Evolutionary conservation across 2,329 filamentous ascomycete genomes (phyloP).

Genomic region (Pseudocercospora fijiensis): DNA sequence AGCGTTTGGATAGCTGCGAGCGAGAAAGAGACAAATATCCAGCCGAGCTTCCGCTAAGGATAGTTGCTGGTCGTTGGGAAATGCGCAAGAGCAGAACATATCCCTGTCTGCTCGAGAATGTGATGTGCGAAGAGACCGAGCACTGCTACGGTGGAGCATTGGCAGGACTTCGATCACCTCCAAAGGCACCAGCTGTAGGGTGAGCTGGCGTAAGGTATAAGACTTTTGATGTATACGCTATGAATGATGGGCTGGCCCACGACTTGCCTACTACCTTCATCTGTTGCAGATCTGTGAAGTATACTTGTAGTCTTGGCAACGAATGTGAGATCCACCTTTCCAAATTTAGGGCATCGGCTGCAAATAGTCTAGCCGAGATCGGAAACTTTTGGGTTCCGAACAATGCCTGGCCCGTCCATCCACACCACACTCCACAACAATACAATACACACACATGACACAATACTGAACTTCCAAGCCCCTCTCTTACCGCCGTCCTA

Average conservation of each 20-base stretch:
- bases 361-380: too few relatives aligned
- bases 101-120: not conserved
- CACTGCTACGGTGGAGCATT: not conserved
- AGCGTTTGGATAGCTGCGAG: not conserved
- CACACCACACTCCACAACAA: too few relatives aligned
- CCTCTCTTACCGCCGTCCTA: not conserved
- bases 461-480: not conserved
- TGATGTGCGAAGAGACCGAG: not conserved
- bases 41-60: not conserved
- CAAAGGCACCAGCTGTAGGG: not conserved
- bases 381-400: too few relatives aligned
- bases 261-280: too few relatives aligned
- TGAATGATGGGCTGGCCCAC: too few relatives aligned
- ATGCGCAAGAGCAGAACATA: not conserved
- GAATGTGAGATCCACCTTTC: too few relatives aligned
- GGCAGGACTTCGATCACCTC: not conserved
- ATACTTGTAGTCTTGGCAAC: too few relatives aligned
- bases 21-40: not conserved
- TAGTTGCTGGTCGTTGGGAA: not conserved
- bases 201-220: not conserved
- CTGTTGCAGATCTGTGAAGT: too few relatives aligned
- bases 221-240: not conserved
- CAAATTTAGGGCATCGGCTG: too few relatives aligned
- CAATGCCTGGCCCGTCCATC: too few relatives aligned
- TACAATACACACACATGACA: too few relatives aligned